Evolutionary conservation across 1,284 basidiomycete species (phyloP).

Genomic region (Ustilago lituana): DNA sequence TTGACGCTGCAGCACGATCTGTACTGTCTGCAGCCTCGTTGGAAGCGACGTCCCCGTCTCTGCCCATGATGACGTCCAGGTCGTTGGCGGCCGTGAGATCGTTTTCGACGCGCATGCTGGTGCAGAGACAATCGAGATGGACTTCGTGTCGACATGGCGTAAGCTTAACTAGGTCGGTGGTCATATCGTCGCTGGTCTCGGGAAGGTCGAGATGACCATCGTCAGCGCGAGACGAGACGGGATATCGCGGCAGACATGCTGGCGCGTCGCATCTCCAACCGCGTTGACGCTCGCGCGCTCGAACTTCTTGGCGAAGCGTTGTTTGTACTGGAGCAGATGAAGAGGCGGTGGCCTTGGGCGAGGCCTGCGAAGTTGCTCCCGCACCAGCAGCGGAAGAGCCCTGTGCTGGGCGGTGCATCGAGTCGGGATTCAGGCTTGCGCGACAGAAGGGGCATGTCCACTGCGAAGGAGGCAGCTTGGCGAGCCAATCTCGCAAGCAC

Average conservation of each 20-base stretch:
- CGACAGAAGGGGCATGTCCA: slow-evolving; percentile 66
- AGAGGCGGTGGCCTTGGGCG: slow-evolving; percentile 5
- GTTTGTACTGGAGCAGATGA: not conserved
- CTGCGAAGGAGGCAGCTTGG: slow-evolving; percentile 48
- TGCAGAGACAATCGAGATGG: slow-evolving; percentile 62
- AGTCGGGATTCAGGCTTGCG: slow-evolving; percentile 24
- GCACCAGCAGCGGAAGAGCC: too few relatives aligned
- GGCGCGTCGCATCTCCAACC: slow-evolving; percentile 62
- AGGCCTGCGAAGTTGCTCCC: slow-evolving; percentile 1
- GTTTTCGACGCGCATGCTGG: slow-evolving; percentile 55
- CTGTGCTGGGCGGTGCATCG: not conserved
- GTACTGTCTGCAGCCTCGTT: not conserved
- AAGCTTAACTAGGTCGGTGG: slow-evolving; percentile 47
- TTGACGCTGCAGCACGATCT: not conserved
- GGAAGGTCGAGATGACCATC: slow-evolving; percentile 32
- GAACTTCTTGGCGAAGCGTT: slow-evolving; percentile 56
- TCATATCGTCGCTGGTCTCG: slow-evolving; percentile 27
- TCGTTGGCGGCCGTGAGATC: slow-evolving; percentile 2
- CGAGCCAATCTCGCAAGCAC: slow-evolving; percentile 62
- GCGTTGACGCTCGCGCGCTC: slow-evolving; percentile 42
- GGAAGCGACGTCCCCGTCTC: not conserved
- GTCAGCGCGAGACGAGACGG: slow-evolving; percentile 16
- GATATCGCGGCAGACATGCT: slow-evolving; percentile 57
- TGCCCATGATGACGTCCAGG: slow-evolving; percentile 11
- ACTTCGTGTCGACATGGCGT: slow-evolving; percentile 61